phyloP scores from a whole-genome alignment of 495 filamentous ascomycete species.

The Talaromyces ruber region DNA sequence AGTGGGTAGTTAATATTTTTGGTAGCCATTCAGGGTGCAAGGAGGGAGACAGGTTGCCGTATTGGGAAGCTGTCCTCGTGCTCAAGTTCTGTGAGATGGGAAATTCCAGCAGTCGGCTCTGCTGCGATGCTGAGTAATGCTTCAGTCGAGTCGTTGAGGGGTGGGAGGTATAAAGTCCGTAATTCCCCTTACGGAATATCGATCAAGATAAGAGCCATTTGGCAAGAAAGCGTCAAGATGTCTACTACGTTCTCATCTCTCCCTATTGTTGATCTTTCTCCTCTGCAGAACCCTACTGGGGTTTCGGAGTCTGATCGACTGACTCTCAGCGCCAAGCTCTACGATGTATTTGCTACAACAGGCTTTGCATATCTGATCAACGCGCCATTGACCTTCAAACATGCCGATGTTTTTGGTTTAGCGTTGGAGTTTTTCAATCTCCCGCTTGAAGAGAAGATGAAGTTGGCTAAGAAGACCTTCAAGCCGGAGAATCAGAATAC shows the following conservation, averaged over 20 bases:
- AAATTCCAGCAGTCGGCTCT: not conserved
- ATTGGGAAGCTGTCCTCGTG: not conserved
- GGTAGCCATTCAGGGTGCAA: not conserved
- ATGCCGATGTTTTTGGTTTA: slow-evolving; percentile 30
- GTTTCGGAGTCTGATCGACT: slow-evolving; percentile 12
- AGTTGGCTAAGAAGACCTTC: slow-evolving; percentile 32
- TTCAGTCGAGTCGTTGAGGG: not conserved
- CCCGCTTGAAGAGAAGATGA: slow-evolving; percentile 25
- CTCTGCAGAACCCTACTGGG: slow-evolving; percentile 11
- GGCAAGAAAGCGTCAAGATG: slow-evolving; percentile 8
- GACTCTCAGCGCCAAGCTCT: slow-evolving; percentile 21
- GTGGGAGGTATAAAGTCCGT: not conserved
- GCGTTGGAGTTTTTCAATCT: slow-evolving; percentile 32
- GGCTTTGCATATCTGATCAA: slow-evolving; percentile 39
- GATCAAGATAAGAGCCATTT: too few relatives aligned
- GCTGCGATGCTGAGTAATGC: not conserved
- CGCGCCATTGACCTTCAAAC: slow-evolving; percentile 26
- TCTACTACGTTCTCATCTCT: slow-evolving; percentile 29
- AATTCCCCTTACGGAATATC: too few relatives aligned
- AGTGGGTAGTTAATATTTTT: not conserved
- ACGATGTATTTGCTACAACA: slow-evolving; percentile 32
- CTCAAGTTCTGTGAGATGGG: not conserved
- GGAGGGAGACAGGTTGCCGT: not conserved
- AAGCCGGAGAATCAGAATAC: slow-evolving; percentile 26
- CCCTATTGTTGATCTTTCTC: slow-evolving; percentile 32